phyloP scores from a whole-genome alignment of 1,139 yeast species.

The Magnusiomyces tetraspermus region DNA sequence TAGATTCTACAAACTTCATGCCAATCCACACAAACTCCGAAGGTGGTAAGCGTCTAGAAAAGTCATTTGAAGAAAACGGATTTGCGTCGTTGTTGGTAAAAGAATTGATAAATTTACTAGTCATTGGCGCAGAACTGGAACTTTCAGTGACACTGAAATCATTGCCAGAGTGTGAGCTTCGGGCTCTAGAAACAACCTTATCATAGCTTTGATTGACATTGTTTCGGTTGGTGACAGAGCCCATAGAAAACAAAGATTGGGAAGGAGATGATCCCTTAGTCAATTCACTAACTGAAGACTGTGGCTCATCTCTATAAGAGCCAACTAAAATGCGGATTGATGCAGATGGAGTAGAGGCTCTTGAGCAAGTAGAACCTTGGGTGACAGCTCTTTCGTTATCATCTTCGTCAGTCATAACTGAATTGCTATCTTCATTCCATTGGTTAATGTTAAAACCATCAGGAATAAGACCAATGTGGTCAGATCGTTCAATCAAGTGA shows the following conservation, averaged over 20 bases:
- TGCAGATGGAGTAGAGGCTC: background rate
- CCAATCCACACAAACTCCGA: constrained; percentile 1
- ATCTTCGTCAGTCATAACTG: background rate
- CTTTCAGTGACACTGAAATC: background rate
- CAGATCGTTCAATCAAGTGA: background rate
- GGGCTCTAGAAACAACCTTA: background rate
- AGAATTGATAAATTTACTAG: background rate
- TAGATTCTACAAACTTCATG: background rate
- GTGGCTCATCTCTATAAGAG: background rate
- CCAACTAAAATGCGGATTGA: background rate
- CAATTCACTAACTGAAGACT: background rate
- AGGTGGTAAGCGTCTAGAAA: background rate
- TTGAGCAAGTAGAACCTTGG: background rate
- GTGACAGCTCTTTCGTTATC: background rate
- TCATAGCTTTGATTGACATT: background rate
- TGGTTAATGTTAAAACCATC: background rate
- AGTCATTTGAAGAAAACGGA: background rate
- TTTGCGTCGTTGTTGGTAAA: background rate
- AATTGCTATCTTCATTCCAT: background rate
- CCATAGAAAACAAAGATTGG: too few relatives aligned
- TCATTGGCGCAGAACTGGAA: background rate
- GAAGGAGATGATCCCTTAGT: too few relatives aligned
- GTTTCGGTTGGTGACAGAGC: background rate
- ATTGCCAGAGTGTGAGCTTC: background rate
- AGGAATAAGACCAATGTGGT: background rate